A percentile compares a stretch with the other conserved stretches of the same genome.
Conservation (phyloP, 2,329 filamentous ascomycete genomes). For the Nothomitra cinnamomea region DNA sequence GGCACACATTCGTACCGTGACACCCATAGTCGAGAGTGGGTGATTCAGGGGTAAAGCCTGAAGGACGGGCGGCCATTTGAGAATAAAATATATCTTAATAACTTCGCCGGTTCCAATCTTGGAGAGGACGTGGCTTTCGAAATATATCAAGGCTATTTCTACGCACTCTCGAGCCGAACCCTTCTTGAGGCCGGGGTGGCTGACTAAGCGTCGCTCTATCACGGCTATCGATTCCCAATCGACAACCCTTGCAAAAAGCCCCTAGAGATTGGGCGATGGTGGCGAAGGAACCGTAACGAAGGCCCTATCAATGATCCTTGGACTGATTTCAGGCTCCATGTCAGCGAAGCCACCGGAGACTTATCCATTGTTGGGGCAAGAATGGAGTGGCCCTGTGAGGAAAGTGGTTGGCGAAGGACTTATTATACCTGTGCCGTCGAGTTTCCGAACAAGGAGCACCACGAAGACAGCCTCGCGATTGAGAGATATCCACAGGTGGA, state of each 20-base stretch:
- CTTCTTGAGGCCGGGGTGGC: constrained; percentile 43
- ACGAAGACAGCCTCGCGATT: background rate
- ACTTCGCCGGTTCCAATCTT: constrained; percentile 46
- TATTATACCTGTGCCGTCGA: constrained; percentile 44
- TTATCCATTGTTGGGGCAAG: constrained; percentile 49
- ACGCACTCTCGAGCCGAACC: constrained; percentile 50
- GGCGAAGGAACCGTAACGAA: constrained; percentile 49
- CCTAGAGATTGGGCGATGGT: constrained; percentile 34
- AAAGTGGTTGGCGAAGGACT: constrained; percentile 42
- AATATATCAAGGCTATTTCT: constrained; percentile 47
- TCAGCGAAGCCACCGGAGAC: constrained; percentile 39
- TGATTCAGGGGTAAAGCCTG: constrained; percentile 37
- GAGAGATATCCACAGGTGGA: background rate
- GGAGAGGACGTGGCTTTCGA: constrained; percentile 56
- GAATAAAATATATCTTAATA: constrained; percentile 33
- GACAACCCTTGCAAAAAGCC: constrained; percentile 23
- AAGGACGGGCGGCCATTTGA: constrained; percentile 23
- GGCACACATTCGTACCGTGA: constrained; percentile 40
- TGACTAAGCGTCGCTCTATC: constrained; percentile 35
- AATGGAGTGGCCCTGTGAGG: constrained; percentile 45
- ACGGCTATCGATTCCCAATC: constrained; percentile 46
- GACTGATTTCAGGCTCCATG: constrained; percentile 46
- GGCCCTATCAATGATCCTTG: constrained; percentile 60
- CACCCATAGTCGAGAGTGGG: constrained; percentile 44
- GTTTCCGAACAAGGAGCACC: constrained; percentile 20